phyloP scores from a whole-genome alignment of 2,329 filamentous ascomycete genomes.

The Ophiocordyceps camponoti-floridani region DNA sequence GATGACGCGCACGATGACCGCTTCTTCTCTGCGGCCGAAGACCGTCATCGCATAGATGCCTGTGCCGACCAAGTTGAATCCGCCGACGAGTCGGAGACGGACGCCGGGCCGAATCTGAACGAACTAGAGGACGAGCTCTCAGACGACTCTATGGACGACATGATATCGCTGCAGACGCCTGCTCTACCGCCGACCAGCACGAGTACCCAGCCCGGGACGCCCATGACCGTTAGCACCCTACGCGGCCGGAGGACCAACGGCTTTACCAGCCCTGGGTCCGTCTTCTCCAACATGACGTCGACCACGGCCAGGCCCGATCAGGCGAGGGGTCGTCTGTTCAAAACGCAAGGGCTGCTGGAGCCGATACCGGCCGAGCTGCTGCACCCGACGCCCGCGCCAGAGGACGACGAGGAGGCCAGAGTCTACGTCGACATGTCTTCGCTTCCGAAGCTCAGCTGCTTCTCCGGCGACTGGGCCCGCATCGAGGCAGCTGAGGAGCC shows the following conservation, averaged over 20 bases:
- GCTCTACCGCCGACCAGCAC: conserved; percentile 59
- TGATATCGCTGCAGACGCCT: conserved; percentile 77
- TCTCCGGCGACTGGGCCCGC: conserved; percentile 92
- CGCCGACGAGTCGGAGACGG: conserved; percentile 43
- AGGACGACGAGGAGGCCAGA: conserved; percentile 76
- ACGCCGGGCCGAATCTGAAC: conserved; percentile 41
- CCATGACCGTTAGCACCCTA: conserved; percentile 44
- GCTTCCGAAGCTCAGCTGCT: conserved; percentile 79
- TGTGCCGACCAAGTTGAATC: conserved; percentile 40
- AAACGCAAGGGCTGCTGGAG: conserved; percentile 56
- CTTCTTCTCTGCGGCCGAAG: conserved; percentile 84
- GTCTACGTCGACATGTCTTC: conserved; percentile 82
- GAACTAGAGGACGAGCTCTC: conserved; percentile 58
- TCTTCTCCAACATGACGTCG: conserved; percentile 76
- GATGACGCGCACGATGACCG: conserved; percentile 80
- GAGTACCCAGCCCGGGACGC: conserved; percentile 66
- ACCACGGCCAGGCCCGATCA: conserved; percentile 61
- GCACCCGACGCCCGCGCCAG: conserved; percentile 58
- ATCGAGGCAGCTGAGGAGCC: conserved; percentile 64
- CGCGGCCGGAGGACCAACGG: conserved; percentile 51
- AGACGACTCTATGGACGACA: conserved; percentile 81
- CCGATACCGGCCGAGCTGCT: conserved; percentile 61
- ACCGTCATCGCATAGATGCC: conserved; percentile 42
- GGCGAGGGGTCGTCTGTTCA: conserved; percentile 64
- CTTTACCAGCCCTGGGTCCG: conserved; percentile 65